Base-by-base conservation (phyloP, 2,329 filamentous ascomycete species). In the Polytolypa hystricis region DNA sequence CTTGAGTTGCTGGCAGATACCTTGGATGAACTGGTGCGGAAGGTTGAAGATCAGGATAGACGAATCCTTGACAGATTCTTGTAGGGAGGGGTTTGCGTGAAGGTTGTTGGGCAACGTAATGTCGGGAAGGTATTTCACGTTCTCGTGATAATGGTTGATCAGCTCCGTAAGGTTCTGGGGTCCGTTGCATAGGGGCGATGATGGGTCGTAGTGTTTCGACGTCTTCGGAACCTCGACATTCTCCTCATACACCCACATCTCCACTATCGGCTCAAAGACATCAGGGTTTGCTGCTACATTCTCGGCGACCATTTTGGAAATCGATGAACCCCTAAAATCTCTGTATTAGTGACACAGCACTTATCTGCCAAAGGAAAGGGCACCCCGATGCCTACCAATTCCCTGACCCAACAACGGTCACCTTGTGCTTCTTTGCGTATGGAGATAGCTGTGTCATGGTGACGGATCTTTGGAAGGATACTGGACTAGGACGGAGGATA, bases 191-290 rank as follows among this genome's bases (percentile, higher is more conserved):
- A 73, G 52, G 31, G 69, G 61, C 16, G 65, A 69, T 40, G 70
- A 63, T 14, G 72, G 54, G 50, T 82, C 71, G 69, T 85, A 86
- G 64, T 85, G 73, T 48, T 75, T 77, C 33, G 83, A 89, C 45
- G 73, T 70, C 51, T 79, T 71, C 9, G 82, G 65, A 28, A 94
- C 69, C 37, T 74, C 73, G 45, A 94, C 79, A 16, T 93, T 75
- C 62, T 98, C 91, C 64, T 98, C 91, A 57, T 78, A 95, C 54
- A 98, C 93, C 91, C 91, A 98, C 91, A 98, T 96, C 64, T 93
- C 84, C 35, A 98, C 86, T 43, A 85, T 70, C 57, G 80, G 69
- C 54, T 96, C 84, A 57, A 96, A 98, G 30, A 95, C 56, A 19
- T 85, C 73, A 7, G 78, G 71, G 63, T 94, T 71, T 46, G 73